Evolutionary conservation across 2,329 filamentous ascomycete species (phyloP).

Genomic region (Rhexocercosporidium sp.): DNA sequence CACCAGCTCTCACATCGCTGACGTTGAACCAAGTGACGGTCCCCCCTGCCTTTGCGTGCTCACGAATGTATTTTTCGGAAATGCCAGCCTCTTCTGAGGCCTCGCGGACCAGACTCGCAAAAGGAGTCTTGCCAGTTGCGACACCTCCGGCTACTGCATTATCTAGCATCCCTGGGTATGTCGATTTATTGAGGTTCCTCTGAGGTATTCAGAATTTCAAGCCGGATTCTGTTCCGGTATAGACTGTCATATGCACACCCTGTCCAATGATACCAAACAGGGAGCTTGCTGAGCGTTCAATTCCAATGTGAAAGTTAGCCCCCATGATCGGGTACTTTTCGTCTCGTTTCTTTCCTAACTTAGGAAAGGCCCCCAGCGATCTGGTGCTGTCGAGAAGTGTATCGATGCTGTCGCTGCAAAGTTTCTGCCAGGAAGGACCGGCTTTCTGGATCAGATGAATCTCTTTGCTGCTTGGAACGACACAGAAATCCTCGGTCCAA

Average conservation of each 20-base stretch:
- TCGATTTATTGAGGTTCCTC: constrained; percentile 68
- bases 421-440: background rate
- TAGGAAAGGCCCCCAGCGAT: background rate
- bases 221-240: constrained; percentile 51
- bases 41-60: constrained; percentile 57
- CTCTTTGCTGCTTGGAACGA: background rate
- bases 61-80: constrained; percentile 59
- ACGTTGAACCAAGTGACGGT: constrained; percentile 71
- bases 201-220: constrained; percentile 74
- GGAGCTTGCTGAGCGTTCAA: constrained; percentile 26
- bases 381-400: background rate
- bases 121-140: constrained; percentile 66
- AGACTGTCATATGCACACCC: constrained; percentile 70
- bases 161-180: constrained; percentile 76
- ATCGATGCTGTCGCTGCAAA: background rate
- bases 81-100: constrained; percentile 75
- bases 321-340: constrained; percentile 18
- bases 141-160: constrained; percentile 82
- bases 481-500: constrained; percentile 50
- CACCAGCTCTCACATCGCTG: constrained; percentile 61
- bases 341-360: background rate
- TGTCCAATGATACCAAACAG: constrained; percentile 71
- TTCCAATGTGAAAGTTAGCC: constrained; percentile 13
- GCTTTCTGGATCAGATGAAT: background rate
- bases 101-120: constrained; percentile 72